Percentiles rank a stretch among this genome's conserved stretches.
phyloP scores from a whole-genome alignment of 495 filamentous ascomycete genomes.

The Podospora pseudoanserina region DNA sequence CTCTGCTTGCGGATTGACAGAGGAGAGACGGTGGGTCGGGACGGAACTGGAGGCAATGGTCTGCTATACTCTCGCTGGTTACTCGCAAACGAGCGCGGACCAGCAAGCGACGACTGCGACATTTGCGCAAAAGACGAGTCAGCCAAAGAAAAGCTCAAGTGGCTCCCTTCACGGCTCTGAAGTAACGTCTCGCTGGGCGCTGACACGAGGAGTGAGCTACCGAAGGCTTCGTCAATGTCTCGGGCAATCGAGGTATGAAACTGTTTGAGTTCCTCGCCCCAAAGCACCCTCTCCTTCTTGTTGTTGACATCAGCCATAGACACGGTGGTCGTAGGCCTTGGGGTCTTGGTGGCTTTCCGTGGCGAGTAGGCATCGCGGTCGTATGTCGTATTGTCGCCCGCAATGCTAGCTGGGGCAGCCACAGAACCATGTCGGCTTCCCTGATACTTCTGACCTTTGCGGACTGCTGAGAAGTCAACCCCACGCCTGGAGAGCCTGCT shows the following conservation, averaged over 20 bases:
- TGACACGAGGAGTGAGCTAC: constrained; percentile 58
- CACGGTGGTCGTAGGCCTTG: constrained; percentile 1
- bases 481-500: constrained; percentile 63
- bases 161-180: constrained; percentile 22
- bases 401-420: constrained; percentile 29
- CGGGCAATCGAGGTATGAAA: constrained; percentile 47
- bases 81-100: not conserved
- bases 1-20: constrained; percentile 21
- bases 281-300: constrained; percentile 26
- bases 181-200: constrained; percentile 24
- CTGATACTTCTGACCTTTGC: constrained; percentile 24
- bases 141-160: constrained; percentile 30
- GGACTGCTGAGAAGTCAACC: constrained; percentile 67
- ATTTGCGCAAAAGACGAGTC: not conserved
- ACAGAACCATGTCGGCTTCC: constrained; percentile 14
- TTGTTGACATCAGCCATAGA: constrained; percentile 22
- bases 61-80: constrained; percentile 35
- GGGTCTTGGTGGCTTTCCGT: constrained; percentile 3
- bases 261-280: constrained; percentile 51
- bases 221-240: constrained; percentile 72
- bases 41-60: constrained; percentile 52
- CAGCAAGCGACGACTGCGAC: not conserved
- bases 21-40: constrained; percentile 40
- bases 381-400: constrained; percentile 25
- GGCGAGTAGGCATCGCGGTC: constrained; percentile 21